A percentile compares a stretch with the other conserved stretches of the same genome.
Evolutionary conservation across 176 grass and related monocot genomes (phyloP).

Genomic region (Oryza rufipogon): DNA sequence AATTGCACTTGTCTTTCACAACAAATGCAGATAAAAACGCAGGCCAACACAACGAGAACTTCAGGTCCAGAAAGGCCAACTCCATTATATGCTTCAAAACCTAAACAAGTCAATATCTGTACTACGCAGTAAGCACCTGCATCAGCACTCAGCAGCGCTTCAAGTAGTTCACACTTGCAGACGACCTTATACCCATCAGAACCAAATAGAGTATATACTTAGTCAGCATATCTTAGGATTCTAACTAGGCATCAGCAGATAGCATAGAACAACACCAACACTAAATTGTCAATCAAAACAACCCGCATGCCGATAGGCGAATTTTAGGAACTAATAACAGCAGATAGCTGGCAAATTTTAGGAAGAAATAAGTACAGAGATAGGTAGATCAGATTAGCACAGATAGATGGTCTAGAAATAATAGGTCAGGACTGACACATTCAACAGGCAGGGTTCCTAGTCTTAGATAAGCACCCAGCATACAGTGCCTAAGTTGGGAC

Average conservation of each 20-base stretch:
- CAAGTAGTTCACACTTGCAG: background rate
- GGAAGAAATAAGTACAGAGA: background rate
- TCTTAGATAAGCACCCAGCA: background rate
- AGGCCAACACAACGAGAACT: no score
- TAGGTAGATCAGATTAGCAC: background rate
- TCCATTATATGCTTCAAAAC: background rate
- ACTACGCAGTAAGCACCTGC: background rate
- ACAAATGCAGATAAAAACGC: no score
- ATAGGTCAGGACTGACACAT: background rate
- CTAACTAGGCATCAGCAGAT: no score
- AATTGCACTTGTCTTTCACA: no score
- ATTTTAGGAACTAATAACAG: no score
- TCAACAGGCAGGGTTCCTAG: background rate
- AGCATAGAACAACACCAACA: no score
- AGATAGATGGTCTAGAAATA: conserved; percentile 10
- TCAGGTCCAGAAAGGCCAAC: background rate
- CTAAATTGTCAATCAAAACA: no score
- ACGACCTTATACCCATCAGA: no score
- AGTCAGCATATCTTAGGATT: no score
- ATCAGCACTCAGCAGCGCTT: background rate
- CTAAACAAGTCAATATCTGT: background rate
- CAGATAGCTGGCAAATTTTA: background rate
- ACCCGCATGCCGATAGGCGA: no score
- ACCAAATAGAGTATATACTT: no score
- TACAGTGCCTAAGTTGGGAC: background rate